Percentiles rank a stretch among this genome's conserved stretches.
These are phyloP conservation scores for Carex arenaria DNA, from an alignment of 202 grass and related monocot species.

Conservation along the genomic window DNA sequence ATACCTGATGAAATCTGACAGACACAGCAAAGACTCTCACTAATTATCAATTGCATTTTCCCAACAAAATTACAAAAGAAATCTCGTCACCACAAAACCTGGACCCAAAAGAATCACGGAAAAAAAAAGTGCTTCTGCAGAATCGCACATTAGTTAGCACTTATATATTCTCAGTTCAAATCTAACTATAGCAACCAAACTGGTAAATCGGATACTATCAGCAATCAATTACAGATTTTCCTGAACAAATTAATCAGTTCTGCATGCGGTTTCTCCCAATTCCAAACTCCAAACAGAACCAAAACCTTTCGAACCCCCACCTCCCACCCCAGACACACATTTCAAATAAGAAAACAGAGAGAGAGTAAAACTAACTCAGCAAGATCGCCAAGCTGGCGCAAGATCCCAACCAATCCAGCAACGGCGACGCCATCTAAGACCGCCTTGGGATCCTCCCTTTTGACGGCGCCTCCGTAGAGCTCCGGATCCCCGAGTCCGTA, in stretches of 20 bases:
- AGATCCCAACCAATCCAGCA: constrained; percentile 89
- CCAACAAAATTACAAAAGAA: not conserved
- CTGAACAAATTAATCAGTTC: not conserved
- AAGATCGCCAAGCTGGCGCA: constrained; percentile 97
- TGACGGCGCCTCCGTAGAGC: constrained; percentile 42
- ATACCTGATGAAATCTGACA: not conserved
- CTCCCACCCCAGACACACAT: not conserved
- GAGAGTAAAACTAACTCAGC: constrained; percentile 54
- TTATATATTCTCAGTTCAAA: constrained; percentile 1
- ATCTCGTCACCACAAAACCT: not conserved
- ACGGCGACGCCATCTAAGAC: constrained; percentile 91
- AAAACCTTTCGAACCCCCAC: not conserved
- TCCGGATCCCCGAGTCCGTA: constrained; percentile 69
- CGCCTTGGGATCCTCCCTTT: constrained; percentile 63
- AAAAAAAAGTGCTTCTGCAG: not conserved
- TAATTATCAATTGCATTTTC: not conserved
- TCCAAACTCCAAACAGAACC: not conserved
- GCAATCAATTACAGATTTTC: not conserved
- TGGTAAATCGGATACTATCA: not conserved
- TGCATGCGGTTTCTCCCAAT: not conserved
- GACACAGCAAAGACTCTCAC: not conserved
- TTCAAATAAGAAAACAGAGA: not conserved
- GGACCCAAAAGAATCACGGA: not conserved
- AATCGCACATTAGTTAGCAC: not conserved
- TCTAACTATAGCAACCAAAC: constrained; percentile 1